Conservation (phyloP, 192 early-diverging fungal genomes). For the Cetraspora pellucida region DNA sequence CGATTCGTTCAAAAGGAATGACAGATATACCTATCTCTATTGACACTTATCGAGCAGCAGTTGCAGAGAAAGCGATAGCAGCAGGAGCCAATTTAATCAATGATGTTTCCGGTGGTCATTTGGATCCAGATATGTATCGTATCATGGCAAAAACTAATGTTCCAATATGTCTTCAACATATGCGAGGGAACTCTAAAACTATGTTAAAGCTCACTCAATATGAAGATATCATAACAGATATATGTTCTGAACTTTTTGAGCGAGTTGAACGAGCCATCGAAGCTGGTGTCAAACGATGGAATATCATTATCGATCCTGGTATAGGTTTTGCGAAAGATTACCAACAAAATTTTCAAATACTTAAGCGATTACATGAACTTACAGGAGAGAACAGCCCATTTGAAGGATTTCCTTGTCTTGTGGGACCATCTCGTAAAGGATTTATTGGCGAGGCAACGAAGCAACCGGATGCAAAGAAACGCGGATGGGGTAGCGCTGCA, state of each 20-base stretch:
- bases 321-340: slow-evolving; percentile 95
- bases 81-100: slow-evolving; percentile 95
- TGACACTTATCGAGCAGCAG: slow-evolving; percentile 86
- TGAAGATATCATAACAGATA: slow-evolving; percentile 70
- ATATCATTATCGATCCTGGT: slow-evolving; percentile 96
- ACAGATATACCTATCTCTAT: slow-evolving; percentile 79
- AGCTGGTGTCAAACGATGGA: slow-evolving; percentile 91
- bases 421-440: slow-evolving; percentile 88
- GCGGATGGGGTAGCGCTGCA: slow-evolving; percentile 89
- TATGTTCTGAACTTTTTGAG: slow-evolving; percentile 68
- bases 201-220: slow-evolving; percentile 87
- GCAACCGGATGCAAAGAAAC: slow-evolving; percentile 65
- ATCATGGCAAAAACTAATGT: slow-evolving; percentile 77
- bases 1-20: slow-evolving; percentile 63
- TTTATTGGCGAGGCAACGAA: slow-evolving; percentile 84
- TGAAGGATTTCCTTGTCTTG: slow-evolving; percentile 80
- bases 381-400: slow-evolving; percentile 52
- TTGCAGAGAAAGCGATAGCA: slow-evolving; percentile 83
- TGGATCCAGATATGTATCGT: slow-evolving; percentile 78
- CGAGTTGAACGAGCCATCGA: slow-evolving; percentile 69
- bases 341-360: slow-evolving; percentile 84
- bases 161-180: slow-evolving; percentile 95
- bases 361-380: slow-evolving; percentile 71
- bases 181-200: slow-evolving; percentile 91
- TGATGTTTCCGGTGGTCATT: slow-evolving; percentile 87